Evolutionary conservation across 176 grass and related monocot species (phyloP).

Genomic region (Carex parvula): DNA sequence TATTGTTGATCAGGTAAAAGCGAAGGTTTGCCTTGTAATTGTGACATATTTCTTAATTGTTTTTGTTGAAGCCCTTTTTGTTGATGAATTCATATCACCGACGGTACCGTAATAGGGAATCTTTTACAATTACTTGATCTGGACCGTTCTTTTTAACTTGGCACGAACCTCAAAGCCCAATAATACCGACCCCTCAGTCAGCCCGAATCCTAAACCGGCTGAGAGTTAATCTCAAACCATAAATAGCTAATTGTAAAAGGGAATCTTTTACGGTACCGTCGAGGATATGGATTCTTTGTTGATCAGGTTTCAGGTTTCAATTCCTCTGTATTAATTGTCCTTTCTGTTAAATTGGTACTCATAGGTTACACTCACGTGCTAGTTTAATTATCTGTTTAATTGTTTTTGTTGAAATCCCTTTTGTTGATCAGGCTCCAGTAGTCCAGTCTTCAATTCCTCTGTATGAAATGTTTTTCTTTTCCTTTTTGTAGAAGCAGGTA

Average conservation of each 20-base stretch:
- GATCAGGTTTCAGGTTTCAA: neutral
- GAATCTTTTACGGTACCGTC: too few relatives aligned
- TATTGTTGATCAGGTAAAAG: constrained; percentile 5
- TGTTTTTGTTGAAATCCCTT: neutral
- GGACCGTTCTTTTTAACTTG: too few relatives aligned
- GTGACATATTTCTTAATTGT: neutral
- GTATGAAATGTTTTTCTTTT: neutral
- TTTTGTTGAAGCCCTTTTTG: neutral
- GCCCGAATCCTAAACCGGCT: too few relatives aligned
- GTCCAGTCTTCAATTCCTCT: neutral
- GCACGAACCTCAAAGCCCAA: too few relatives aligned
- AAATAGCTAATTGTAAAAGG: too few relatives aligned
- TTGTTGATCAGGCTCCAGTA: neutral
- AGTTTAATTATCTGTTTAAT: neutral
- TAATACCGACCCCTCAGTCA: too few relatives aligned
- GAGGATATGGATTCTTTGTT: too few relatives aligned
- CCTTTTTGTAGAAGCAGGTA: neutral
- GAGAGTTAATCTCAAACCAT: too few relatives aligned
- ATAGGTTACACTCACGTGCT: neutral
- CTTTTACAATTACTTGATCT: too few relatives aligned
- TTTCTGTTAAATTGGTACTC: neutral
- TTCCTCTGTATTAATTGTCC: too few relatives aligned
- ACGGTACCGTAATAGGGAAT: too few relatives aligned
- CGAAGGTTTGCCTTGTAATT: neutral
- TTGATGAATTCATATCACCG: too few relatives aligned